These are phyloP conservation scores for Tanozyma kutaoensis DNA, from an alignment of 805 yeast species.

Conservation along the genomic window DNA sequence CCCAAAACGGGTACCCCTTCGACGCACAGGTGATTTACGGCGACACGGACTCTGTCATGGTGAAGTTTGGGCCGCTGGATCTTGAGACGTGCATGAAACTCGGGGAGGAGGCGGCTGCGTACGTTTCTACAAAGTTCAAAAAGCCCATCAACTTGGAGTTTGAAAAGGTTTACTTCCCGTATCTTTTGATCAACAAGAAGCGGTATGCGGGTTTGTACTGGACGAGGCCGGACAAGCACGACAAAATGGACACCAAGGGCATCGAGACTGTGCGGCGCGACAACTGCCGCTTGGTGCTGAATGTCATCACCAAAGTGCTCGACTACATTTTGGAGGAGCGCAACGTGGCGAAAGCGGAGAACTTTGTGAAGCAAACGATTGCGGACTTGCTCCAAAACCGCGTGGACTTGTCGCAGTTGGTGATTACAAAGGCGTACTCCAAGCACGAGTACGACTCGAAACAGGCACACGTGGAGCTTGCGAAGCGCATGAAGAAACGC, in stretches of 20 bases:
- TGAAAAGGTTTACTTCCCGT: constrained; percentile 94
- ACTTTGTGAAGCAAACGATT: constrained; percentile 75
- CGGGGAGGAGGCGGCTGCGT: constrained; percentile 90
- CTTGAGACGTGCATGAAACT: constrained; percentile 74
- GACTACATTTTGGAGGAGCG: constrained; percentile 77
- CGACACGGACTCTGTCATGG: constrained; percentile 99
- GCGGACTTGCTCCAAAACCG: constrained; percentile 84
- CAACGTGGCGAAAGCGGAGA: constrained; percentile 74
- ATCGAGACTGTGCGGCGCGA: constrained; percentile 97
- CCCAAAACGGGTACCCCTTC: constrained; percentile 69
- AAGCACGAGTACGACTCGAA: constrained; percentile 87
- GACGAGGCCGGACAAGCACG: constrained; percentile 87
- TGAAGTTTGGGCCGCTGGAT: constrained; percentile 80
- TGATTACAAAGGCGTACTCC: constrained; percentile 85
- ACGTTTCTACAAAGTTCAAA: constrained; percentile 65
- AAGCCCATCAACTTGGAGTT: constrained; percentile 90
- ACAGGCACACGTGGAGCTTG: constrained; percentile 94
- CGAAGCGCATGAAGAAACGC: constrained; percentile 91
- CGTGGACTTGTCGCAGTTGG: constrained; percentile 84
- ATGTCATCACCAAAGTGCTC: constrained; percentile 85
- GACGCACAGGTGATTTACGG: constrained; percentile 93
- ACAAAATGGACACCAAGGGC: constrained; percentile 97
- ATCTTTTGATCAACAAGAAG: constrained; percentile 85
- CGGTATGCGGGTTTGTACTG: constrained; percentile 95
- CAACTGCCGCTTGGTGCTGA: constrained; percentile 88